A percentile compares a stretch with the other conserved stretches of the same genome.
phyloP scores from a whole-genome alignment of 2,329 filamentous ascomycete species.

The Harringtonia aguacate region DNA sequence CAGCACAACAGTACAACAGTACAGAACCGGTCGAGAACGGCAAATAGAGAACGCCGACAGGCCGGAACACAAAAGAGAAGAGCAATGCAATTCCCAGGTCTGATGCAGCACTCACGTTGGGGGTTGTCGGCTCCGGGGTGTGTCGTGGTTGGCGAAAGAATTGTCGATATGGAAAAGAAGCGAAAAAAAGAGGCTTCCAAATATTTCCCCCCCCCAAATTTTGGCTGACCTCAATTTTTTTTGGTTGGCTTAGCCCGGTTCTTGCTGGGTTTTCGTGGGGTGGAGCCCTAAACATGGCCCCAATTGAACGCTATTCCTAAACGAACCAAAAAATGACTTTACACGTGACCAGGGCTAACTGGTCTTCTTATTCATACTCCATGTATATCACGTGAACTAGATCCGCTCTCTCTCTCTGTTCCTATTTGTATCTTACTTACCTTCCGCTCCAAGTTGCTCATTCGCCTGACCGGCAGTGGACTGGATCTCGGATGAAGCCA shows the following conservation, averaged over 20 bases:
- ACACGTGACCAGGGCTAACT: too few relatives aligned
- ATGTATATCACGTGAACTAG: too few relatives aligned
- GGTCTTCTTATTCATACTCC: too few relatives aligned
- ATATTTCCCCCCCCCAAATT: neutral
- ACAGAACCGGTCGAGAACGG: too few relatives aligned
- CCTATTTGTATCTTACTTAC: too few relatives aligned
- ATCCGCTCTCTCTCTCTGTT: too few relatives aligned
- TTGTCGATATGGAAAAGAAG: neutral
- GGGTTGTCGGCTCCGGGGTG: neutral
- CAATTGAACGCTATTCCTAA: too few relatives aligned
- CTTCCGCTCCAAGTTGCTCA: too few relatives aligned
- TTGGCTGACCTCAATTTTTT: neutral
- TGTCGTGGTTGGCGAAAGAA: neutral
- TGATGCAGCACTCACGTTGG: neutral
- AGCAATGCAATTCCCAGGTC: neutral
- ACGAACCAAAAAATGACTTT: too few relatives aligned
- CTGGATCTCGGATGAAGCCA: too few relatives aligned
- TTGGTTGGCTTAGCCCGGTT: neutral
- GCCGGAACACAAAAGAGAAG: neutral
- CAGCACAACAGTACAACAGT: neutral
- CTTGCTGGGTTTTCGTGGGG: slow-evolving; percentile 6
- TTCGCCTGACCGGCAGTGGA: too few relatives aligned
- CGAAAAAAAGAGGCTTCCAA: neutral
- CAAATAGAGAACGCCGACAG: too few relatives aligned
- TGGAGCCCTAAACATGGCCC: slow-evolving; percentile 13